Evolutionary conservation across 176 grass and related monocot species (phyloP), one percentile per base, ranked within the genome.

Genomic region (Avena insularis): DNA sequence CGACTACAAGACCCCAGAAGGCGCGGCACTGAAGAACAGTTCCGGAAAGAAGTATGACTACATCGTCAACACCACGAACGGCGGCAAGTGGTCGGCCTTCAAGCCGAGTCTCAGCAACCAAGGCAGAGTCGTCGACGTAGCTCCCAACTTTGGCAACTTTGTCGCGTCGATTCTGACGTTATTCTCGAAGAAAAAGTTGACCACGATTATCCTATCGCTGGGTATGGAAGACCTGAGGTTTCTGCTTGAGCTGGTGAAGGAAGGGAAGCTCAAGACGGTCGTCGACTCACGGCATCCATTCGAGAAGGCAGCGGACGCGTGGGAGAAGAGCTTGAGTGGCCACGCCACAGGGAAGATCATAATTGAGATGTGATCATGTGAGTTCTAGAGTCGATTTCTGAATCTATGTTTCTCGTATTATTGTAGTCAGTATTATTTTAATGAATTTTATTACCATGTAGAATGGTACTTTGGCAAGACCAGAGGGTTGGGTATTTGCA

Each of bases 311-410:
- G 6, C 71, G 1, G 71, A 51, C 8, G 71, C 71, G 12, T 75
- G 71, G 71, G 71, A 75, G 46, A 75, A 75, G 46, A 75, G 71
- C 21, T 50, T 75, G 21, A 75, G 71, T 0, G 71, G 71, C n/a
- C 71, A 50, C 8, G 71, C 21, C 0, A 75, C 71, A 0, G 46
- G 71, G 23, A 75, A 75, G 21, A 12, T 75, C 71, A 75, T 75
- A 4, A 13, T 75, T 75, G 71, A 75, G 46, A 75, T 75, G 71
- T 75, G 71, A 75, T 15, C 45, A 15, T 65, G 25, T 13, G 25
- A 65, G 62, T 65, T 57, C 19, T 17, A 57, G 55, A 14, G 25
- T 65, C 27, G 60, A 5, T 54, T 5, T 64, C 23, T 64, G 1
- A 11, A 64, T 65, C 25, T 65, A 14, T 65, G 5, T 6, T 66